phyloP scores from a whole-genome alignment of 805 yeast species.

The Metschnikowia cerradonensis region DNA sequence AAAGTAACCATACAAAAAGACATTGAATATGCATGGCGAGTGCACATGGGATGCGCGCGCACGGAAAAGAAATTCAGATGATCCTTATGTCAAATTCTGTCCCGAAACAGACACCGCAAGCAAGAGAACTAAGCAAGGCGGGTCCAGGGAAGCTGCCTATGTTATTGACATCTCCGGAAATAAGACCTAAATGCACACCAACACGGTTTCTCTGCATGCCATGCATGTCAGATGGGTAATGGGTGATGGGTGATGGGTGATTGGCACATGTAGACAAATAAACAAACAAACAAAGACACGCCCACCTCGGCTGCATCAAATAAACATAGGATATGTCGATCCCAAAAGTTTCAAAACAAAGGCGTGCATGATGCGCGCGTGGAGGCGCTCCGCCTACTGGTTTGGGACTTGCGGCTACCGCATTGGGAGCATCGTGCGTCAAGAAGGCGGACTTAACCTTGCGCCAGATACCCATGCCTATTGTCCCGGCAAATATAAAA shows the following conservation, averaged over 20 bases:
- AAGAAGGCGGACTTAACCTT: not conserved
- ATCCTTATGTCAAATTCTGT: not conserved
- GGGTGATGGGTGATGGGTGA: no score
- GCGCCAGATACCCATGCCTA: not conserved
- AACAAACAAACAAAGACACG: not conserved
- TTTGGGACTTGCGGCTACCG: conserved; percentile 2
- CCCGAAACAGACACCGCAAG: not conserved
- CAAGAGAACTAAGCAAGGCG: not conserved
- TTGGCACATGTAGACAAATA: not conserved
- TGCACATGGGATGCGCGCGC: not conserved
- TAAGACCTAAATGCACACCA: not conserved
- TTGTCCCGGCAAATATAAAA: conserved; percentile 3
- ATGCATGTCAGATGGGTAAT: not conserved
- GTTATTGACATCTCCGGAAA: no score
- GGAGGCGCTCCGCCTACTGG: not conserved
- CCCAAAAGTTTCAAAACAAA: not conserved
- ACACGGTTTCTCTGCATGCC: not conserved
- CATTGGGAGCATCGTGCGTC: not conserved
- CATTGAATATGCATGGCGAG: no score
- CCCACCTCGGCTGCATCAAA: not conserved
- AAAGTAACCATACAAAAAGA: no score
- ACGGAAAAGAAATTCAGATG: not conserved
- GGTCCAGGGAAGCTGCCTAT: no score
- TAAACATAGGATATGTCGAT: not conserved
- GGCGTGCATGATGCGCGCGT: not conserved